Evolutionary conservation across 345 rosid species (phyloP).

Genomic region (Lumnitzera littorea): DNA sequence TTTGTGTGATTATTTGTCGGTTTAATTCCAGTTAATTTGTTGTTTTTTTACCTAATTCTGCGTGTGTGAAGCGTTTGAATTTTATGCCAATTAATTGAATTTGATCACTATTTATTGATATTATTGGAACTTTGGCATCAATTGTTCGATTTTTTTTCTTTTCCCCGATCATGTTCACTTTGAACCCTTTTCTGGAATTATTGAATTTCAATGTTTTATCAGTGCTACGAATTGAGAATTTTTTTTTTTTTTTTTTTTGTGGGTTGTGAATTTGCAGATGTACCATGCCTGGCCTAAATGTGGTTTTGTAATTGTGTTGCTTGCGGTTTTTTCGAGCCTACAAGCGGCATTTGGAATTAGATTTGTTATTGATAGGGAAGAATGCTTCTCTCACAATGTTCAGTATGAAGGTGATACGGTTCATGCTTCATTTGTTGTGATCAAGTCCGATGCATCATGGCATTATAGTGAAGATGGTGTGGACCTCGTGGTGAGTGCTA

Average conservation of each 20-base stretch:
- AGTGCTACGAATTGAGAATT: not conserved
- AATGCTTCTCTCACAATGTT: constrained; percentile 58
- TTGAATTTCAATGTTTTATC: not conserved
- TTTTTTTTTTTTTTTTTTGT: not conserved
- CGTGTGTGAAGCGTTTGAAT: too few species aligned
- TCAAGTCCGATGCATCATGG: constrained; percentile 52
- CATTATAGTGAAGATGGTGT: constrained; percentile 43
- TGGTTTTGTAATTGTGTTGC: constrained; percentile 14
- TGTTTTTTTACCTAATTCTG: too few species aligned
- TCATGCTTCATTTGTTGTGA: constrained; percentile 57
- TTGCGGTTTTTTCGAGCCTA: constrained; percentile 25
- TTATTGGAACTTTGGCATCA: not conserved
- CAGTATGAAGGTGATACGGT: constrained; percentile 53
- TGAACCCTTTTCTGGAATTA: not conserved
- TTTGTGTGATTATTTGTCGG: too few species aligned
- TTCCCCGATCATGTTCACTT: not conserved
- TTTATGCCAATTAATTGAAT: too few species aligned
- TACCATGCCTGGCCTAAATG: constrained; percentile 1
- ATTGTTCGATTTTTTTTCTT: not conserved
- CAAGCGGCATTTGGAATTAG: constrained; percentile 38
- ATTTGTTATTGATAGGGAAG: constrained; percentile 58
- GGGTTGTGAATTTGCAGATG: constrained; percentile 7
- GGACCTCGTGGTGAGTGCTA: constrained; percentile 53
- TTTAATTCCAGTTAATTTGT: too few species aligned
- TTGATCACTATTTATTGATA: too few species aligned